phyloP scores from a whole-genome alignment of 1,139 yeast species.

The Candida dubliniensis region DNA sequence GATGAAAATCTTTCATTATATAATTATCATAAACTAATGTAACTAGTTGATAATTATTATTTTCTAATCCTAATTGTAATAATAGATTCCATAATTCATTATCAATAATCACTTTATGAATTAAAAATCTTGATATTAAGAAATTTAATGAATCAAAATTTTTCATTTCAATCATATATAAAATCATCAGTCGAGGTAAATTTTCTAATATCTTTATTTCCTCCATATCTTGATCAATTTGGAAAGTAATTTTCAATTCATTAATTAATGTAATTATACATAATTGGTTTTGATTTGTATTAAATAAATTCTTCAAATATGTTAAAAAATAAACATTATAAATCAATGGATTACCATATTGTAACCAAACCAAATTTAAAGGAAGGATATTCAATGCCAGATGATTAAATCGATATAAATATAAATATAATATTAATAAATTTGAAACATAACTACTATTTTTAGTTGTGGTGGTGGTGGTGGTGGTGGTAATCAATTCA shows the following conservation, averaged over 20 bases:
- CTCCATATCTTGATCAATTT: not conserved
- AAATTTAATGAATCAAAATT: conserved; percentile 2
- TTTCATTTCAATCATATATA: conserved; percentile 2
- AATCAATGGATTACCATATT: not conserved
- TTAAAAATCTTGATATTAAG: not conserved
- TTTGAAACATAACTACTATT: not conserved
- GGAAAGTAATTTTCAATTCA: not conserved
- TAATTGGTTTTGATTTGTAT: conserved; percentile 5
- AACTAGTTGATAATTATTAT: conserved; percentile 29
- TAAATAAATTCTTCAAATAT: conserved; percentile 6
- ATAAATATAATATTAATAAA: conserved; percentile 3
- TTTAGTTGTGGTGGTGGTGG: not conserved
- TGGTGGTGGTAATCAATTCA: not conserved
- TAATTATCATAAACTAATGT: conserved; percentile 28
- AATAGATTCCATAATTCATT: conserved; percentile 24
- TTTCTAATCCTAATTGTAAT: conserved; percentile 24
- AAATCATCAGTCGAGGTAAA: not conserved
- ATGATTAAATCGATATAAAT: conserved; percentile 2
- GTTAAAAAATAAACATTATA: conserved; percentile 3
- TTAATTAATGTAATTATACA: not conserved
- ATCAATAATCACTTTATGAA: conserved; percentile 11
- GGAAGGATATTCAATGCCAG: conserved; percentile 2
- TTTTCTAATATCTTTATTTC: not conserved
- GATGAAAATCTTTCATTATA: conserved; percentile 30
- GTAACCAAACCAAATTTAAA: conserved; percentile 7